Conservation (phyloP, 352 stramenopile genomes). For the Phytopythium kandeliae region DNA sequence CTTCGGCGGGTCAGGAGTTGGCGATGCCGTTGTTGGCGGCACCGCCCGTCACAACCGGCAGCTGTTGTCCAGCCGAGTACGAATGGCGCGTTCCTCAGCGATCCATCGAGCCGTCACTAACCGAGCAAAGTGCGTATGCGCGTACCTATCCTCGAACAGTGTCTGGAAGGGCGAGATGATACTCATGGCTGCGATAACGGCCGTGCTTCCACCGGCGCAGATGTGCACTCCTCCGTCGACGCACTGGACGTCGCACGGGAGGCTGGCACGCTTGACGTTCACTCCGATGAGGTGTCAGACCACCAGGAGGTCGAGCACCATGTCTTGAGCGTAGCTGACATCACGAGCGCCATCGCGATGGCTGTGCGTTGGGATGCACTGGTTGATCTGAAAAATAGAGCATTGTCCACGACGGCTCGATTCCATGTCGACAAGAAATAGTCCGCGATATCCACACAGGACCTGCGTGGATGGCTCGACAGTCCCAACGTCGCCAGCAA, state of each 20-base stretch:
- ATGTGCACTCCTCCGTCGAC: conserved; percentile 53
- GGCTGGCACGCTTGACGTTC: conserved; percentile 39
- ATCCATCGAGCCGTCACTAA: too few relatives aligned
- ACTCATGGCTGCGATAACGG: conserved; percentile 47
- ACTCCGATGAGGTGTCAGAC: conserved; percentile 69
- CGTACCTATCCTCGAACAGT: conserved; percentile 58
- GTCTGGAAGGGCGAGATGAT: conserved; percentile 43
- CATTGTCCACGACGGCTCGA: too few relatives aligned
- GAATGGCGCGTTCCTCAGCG: neutral
- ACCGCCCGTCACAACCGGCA: conserved; percentile 3
- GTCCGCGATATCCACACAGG: too few relatives aligned
- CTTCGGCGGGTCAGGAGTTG: conserved; percentile 6
- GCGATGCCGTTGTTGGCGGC: conserved; percentile 6
- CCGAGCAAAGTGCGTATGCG: too few relatives aligned
- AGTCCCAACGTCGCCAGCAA: too few relatives aligned
- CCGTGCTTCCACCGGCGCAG: conserved; percentile 51
- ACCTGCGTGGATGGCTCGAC: too few relatives aligned
- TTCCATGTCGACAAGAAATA: too few relatives aligned
- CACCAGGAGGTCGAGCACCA: conserved; percentile 46
- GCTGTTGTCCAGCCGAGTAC: neutral
- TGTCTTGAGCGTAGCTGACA: conserved; percentile 56
- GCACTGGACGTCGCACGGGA: conserved; percentile 34
- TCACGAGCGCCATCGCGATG: conserved; percentile 52
- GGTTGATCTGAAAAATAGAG: too few relatives aligned
- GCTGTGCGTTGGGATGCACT: too few relatives aligned